Evolutionary conservation across 2,329 filamentous ascomycete genomes (phyloP), one percentile per base, ranked within the genome.

Genomic region (Phyllosticta citribraziliensis): DNA sequence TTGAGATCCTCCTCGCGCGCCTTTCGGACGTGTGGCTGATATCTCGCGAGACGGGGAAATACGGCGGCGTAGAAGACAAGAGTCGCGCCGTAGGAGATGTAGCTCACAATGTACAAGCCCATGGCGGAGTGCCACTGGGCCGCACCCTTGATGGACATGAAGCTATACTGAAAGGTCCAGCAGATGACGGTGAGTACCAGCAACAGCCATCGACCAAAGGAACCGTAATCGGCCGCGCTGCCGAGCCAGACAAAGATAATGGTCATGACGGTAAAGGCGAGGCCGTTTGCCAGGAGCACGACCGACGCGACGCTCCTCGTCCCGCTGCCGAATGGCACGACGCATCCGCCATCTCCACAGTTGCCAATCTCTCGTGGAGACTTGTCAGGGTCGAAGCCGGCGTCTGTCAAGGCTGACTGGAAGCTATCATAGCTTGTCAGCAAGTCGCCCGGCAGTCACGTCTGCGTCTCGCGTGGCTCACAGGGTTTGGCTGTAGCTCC

Each of bases 261-360:
- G 27, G 84, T 80, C 68, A 88, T 86, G 40, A 87, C 80, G 1
- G 85, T 84, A 68, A 89, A 89, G 17, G 81, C 84, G 61, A 88
- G 83, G 58, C 86, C 86, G 67, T 88, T 88, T 69, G 79, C 79
- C 0, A 87, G 75, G 8, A 88, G 74, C 3, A 88, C 83, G 59
- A 88, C 84, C 62, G 81, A 84, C 69, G 86, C 85, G 66, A 86
- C 81, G n/a, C 82, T 82, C 59, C 84, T 79, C 8, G 60, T 65
- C 9, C 63, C 63, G 0, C 40, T 58, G 50, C 62, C 63, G 59
- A 63, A 65, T 5, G 63, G 62, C 2, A 65, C 57, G 12, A 63
- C 61, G 56, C 63, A 64, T 0, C 55, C 61, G 5, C 62, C 63
- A 33, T 55, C 69, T 10, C 64, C 67, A 14, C 70, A 65, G 24